phyloP scores from a whole-genome alignment of 495 filamentous ascomycete genomes.

The Aspergillus campestris region DNA sequence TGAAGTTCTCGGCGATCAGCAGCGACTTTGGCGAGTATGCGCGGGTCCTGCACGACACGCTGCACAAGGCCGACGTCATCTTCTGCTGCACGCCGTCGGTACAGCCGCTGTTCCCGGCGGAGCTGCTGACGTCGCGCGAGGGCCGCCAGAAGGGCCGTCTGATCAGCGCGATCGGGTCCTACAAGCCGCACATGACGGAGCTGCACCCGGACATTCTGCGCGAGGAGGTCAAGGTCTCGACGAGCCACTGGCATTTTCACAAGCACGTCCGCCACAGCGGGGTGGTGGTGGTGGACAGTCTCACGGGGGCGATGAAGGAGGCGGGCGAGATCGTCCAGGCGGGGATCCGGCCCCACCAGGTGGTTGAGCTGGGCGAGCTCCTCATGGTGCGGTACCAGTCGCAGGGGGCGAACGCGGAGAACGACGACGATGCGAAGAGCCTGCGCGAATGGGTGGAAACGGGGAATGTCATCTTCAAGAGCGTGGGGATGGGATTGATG shows the following conservation, averaged over 20 bases:
- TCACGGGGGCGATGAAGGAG: constrained; percentile 71
- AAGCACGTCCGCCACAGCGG: constrained; percentile 65
- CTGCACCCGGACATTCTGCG: constrained; percentile 65
- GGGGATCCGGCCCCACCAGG: constrained; percentile 56
- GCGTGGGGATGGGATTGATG: constrained; percentile 40
- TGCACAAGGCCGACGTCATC: constrained; percentile 65
- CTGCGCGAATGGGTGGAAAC: constrained; percentile 62
- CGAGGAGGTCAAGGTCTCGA: constrained; percentile 52
- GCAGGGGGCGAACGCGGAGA: constrained; percentile 22
- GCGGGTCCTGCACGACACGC: constrained; percentile 54
- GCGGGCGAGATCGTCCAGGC: constrained; percentile 85
- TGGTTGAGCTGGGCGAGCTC: constrained; percentile 82
- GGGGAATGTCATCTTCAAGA: constrained; percentile 64
- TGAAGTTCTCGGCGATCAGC: constrained; percentile 64
- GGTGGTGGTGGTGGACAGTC: constrained; percentile 73
- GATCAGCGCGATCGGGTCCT: constrained; percentile 74
- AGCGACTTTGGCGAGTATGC: constrained; percentile 63
- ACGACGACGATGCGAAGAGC: constrained; percentile 43
- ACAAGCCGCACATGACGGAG: constrained; percentile 80
- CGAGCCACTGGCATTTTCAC: constrained; percentile 52
- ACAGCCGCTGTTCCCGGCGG: constrained; percentile 53
- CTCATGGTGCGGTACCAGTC: constrained; percentile 57
- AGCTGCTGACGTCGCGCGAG: constrained; percentile 56
- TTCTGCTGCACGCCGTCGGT: constrained; percentile 68
- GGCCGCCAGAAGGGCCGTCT: constrained; percentile 68